These are phyloP conservation scores for Mrakia gelida DNA, from an alignment of 768 basidiomycete species.

Conservation along the genomic window DNA sequence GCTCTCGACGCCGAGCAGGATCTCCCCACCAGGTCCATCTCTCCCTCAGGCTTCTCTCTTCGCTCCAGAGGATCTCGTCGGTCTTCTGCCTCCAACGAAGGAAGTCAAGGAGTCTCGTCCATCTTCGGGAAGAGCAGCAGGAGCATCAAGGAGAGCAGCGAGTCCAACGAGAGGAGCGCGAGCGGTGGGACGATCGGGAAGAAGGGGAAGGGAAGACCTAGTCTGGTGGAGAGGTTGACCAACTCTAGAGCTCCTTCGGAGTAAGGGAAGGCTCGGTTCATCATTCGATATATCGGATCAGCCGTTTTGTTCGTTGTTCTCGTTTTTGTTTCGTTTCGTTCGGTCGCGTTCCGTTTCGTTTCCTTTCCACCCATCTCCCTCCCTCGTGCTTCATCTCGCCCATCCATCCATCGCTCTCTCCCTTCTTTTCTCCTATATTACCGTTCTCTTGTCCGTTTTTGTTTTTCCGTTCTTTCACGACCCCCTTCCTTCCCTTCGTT, in stretches of 20 bases:
- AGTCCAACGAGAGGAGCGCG: background rate
- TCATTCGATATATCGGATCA: background rate
- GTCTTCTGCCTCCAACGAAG: background rate
- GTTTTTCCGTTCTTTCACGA: too few relatives aligned
- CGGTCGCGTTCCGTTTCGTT: background rate
- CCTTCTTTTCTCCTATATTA: too few relatives aligned
- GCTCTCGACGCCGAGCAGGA: background rate
- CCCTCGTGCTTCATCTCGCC: background rate
- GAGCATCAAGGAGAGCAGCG: background rate
- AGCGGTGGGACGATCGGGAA: background rate
- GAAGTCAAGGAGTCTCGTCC: background rate
- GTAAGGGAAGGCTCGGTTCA: background rate
- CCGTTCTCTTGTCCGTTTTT: too few relatives aligned
- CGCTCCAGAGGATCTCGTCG: slow-evolving; percentile 13
- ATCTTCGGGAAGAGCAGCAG: background rate
- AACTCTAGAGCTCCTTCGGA: background rate
- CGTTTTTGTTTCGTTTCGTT: background rate
- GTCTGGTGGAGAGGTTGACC: background rate
- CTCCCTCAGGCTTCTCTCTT: slow-evolving; percentile 1
- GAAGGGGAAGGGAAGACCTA: background rate
- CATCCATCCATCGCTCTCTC: too few relatives aligned
- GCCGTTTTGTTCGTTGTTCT: background rate
- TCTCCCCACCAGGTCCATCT: background rate
- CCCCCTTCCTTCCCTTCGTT: background rate
- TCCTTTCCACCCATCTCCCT: background rate